Conservation (phyloP, 2,329 filamentous ascomycete species). For the Nigrograna mackinnonii region DNA sequence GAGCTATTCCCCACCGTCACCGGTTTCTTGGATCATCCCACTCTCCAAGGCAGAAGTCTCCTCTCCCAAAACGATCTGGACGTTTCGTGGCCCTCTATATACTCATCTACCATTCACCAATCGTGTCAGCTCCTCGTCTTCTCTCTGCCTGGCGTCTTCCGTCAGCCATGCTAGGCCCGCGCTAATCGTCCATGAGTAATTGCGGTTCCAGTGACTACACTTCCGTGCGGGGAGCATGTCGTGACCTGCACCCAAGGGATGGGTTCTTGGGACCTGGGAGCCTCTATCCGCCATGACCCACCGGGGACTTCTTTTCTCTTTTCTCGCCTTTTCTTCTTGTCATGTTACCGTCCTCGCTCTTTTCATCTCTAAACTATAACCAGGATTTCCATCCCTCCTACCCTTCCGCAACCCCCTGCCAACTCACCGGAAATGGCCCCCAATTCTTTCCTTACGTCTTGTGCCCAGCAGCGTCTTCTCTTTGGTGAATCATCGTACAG, state of each 20-base stretch:
- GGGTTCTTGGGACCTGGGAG: constrained; percentile 7
- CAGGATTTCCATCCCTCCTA: too few relatives aligned
- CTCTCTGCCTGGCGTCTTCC: constrained; percentile 14
- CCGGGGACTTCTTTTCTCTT: constrained; percentile 1
- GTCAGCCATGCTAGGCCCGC: constrained; percentile 12
- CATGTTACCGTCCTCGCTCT: not conserved
- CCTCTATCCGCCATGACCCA: not conserved
- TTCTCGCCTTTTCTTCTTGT: constrained; percentile 1
- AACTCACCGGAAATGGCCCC: constrained; percentile 20
- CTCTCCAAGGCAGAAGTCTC: constrained; percentile 32
- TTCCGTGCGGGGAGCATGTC: constrained; percentile 12
- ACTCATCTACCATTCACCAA: constrained; percentile 9
- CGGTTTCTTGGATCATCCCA: constrained; percentile 26
- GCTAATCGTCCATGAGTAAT: constrained; percentile 15
- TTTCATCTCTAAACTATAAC: not conserved
- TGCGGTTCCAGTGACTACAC: constrained; percentile 10
- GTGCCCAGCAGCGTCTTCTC: constrained; percentile 5
- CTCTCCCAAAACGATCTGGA: constrained; percentile 16
- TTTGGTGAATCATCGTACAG: constrained; percentile 6
- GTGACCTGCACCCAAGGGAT: constrained; percentile 13
- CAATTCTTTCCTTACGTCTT: constrained; percentile 12
- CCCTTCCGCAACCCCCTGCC: constrained; percentile 3
- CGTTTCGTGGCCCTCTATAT: constrained; percentile 12
- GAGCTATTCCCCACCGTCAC: constrained; percentile 33
- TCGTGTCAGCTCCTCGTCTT: constrained; percentile 8